Conservation (phyloP, 2,329 filamentous ascomycete species). For the Chaetomiaceae sp. region DNA sequence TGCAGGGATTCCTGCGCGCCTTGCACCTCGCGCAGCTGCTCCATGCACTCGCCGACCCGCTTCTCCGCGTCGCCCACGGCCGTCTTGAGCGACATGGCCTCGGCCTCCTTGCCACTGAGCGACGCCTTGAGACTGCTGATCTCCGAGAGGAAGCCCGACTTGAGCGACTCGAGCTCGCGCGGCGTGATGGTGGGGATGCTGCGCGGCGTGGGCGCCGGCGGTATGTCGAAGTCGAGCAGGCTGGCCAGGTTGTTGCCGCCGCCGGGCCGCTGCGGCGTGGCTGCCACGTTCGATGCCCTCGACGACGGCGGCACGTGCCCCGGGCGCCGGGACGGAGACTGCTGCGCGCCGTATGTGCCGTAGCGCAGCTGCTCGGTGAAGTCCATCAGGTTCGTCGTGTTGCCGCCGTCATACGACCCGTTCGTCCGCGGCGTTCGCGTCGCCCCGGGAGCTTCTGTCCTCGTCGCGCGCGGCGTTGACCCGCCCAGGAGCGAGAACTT, state of each 20-base stretch:
- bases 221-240: slow-evolving; percentile 84
- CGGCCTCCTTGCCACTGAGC: slow-evolving; percentile 86
- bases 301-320: slow-evolving; percentile 29
- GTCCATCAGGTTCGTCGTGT: slow-evolving; percentile 75
- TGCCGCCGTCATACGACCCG: slow-evolving; percentile 32
- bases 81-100: slow-evolving; percentile 78
- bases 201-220: slow-evolving; percentile 85
- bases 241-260: slow-evolving; percentile 48
- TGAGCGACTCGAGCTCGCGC: slow-evolving; percentile 85
- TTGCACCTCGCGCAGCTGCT: slow-evolving; percentile 74
- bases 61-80: slow-evolving; percentile 88
- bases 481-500: slow-evolving; percentile 42
- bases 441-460: slow-evolving; percentile 21
- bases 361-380: slow-evolving; percentile 69
- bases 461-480: slow-evolving; percentile 33
- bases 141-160: slow-evolving; percentile 84
- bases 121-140: slow-evolving; percentile 92
- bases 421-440: slow-evolving; percentile 32
- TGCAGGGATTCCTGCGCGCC: slow-evolving; percentile 63
- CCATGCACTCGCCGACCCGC: slow-evolving; percentile 78
- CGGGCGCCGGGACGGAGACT: slow-evolving; percentile 40
- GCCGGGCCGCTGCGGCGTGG: slow-evolving; percentile 40
- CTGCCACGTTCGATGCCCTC: slow-evolving; percentile 28
- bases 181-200: slow-evolving; percentile 88
- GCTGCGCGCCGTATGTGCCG: slow-evolving; percentile 29